Percentiles rank a stretch among this genome's conserved stretches.
Evolutionary conservation across 305 asterid species (phyloP).

Genomic region (Fraxinus albicans): DNA sequence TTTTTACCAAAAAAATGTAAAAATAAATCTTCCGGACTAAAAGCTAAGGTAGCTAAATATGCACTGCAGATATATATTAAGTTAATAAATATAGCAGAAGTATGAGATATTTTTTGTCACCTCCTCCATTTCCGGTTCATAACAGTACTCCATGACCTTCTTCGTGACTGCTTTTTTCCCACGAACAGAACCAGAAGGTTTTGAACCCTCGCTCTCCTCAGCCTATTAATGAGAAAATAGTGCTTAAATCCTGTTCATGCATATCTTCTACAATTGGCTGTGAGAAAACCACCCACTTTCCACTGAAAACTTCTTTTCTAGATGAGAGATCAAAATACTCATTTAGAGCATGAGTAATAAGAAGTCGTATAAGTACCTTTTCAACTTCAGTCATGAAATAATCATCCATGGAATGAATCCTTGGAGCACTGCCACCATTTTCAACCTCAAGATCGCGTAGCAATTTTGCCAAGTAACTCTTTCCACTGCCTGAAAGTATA

Average conservation of each 20-base stretch:
- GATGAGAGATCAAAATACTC: conserved; percentile 1
- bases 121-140: conserved; percentile 99
- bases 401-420: conserved; percentile 96
- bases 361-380: conserved; percentile 51
- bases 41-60: conserved; percentile 5
- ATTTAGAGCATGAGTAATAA: neutral
- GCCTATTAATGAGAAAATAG: conserved; percentile 40
- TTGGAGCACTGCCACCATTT: conserved; percentile 85
- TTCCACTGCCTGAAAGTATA: conserved; percentile 85
- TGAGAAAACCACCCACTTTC: neutral
- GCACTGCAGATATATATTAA: conserved; percentile 7
- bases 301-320: neutral
- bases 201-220: conserved; percentile 63
- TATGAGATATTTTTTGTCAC: conserved; percentile 38
- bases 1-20: neutral
- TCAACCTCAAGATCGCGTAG: conserved; percentile 95
- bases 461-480: conserved; percentile 87
- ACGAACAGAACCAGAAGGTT: conserved; percentile 59
- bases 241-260: conserved; percentile 15
- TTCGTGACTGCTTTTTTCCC: conserved; percentile 60
- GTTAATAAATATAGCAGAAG: conserved; percentile 15
- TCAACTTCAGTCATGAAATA: conserved; percentile 99
- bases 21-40: conserved; percentile 14
- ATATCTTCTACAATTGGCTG: conserved; percentile 14
- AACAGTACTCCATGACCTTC: conserved; percentile 90